Evolutionary conservation across 1,139 yeast species (phyloP), one percentile per base, ranked within the genome.

Genomic region (Suzukiozyma palmioleophila): DNA sequence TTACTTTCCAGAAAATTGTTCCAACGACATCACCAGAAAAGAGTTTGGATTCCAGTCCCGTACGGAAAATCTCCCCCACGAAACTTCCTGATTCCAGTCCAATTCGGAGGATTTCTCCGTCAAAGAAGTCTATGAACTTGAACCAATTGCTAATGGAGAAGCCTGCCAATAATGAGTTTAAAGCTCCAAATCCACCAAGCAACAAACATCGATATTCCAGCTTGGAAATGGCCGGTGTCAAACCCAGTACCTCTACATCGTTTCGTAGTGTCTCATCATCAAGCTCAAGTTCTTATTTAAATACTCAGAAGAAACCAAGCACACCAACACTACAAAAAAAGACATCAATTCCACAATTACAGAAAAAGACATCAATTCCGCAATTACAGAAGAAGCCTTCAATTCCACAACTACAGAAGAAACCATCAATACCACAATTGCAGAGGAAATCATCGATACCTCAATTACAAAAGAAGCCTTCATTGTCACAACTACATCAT

Each of bases 81-180:
- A 22, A 37, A 33, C 13, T 11, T 43, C 24, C 26, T 3, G 16
- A 30, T 11, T 25, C 33, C n/a, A 54, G 56, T 32, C 62, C 61
- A 3, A 40, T 49, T 11, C 50, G 57, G 27, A 54, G 50, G 37
- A 64, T 68, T 2, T 65, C 72, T 2, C 74, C 74, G 0, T 66
- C 73, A 11, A 68, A 65, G 44, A 64, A 65, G 32, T 64, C 68
- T 5, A 61, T 60, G 60, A 64, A 69, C 45, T 59, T 70, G 40
- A 63, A 68, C 43, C 58, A 58, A 32, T 48, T 68, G 25, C 51
- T 69, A 38, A 50, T 49, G 26, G 51, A 48, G 13, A 39, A 41
- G 3, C 37, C 51, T n/a, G 47, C 52, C 5, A 46, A 52, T 34
- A 47, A 48, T 45, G 46, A 46, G 12, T 60, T 60, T 42, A 51